Conservation (phyloP, 2,329 filamentous ascomycete species). For the Eutypella sp. region DNA sequence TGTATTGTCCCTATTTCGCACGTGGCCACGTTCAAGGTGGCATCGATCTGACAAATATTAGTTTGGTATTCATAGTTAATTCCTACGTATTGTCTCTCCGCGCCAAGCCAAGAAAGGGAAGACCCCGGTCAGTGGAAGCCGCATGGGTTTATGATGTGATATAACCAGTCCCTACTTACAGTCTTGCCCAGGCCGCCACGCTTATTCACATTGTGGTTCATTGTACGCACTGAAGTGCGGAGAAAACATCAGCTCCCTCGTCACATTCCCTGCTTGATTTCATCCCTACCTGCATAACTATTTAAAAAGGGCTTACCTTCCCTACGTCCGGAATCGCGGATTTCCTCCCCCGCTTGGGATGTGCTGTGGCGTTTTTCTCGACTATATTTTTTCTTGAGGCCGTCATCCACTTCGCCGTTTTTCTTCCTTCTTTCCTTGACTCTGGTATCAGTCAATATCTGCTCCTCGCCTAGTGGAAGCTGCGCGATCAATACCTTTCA, state of each 20-base stretch:
- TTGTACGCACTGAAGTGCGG: not conserved
- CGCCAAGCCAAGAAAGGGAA: not conserved
- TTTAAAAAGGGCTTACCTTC: not conserved
- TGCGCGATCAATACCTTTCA: not conserved
- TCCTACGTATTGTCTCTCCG: not conserved
- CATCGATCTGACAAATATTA: not conserved
- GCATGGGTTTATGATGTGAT: not conserved
- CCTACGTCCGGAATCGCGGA: not conserved
- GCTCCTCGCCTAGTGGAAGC: too few species aligned
- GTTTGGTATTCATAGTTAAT: too few species aligned
- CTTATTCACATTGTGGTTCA: too few species aligned
- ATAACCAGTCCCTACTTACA: not conserved
- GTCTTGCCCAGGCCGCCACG: too few species aligned
- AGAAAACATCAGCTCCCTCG: not conserved
- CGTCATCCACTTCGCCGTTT: too few species aligned
- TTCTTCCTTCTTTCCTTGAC: not conserved
- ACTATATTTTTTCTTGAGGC: not conserved
- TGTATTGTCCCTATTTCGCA: not conserved
- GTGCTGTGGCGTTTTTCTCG: not conserved
- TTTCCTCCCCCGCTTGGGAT: not conserved
- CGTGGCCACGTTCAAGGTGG: not conserved
- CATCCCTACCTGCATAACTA: not conserved
- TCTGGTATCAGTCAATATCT: too few species aligned
- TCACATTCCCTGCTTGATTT: not conserved
- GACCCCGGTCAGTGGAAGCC: not conserved